Conservation (phyloP, 2,329 filamentous ascomycete species). For the Phaeophleospora eucalypticola region DNA sequence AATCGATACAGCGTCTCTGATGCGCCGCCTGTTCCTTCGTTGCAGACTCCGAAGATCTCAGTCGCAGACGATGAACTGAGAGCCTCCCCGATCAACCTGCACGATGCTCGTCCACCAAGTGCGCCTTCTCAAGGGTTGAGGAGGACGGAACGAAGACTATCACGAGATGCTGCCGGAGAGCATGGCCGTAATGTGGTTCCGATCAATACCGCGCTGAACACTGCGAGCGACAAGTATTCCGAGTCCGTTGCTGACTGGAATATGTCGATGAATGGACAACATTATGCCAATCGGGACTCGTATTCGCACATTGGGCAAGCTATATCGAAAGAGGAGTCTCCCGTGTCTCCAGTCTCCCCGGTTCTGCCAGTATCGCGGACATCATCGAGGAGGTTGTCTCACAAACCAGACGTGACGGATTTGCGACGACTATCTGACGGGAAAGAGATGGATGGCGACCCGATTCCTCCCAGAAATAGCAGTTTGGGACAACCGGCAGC, state of each 20-base stretch:
- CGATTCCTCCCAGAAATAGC: neutral
- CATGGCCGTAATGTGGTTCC: neutral
- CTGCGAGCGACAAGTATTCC: neutral
- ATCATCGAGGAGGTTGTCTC: neutral
- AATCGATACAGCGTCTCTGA: neutral
- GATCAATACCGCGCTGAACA: neutral
- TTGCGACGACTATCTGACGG: neutral
- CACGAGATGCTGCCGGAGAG: neutral
- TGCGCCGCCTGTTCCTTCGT: neutral
- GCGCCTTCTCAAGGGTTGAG: neutral
- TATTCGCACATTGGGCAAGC: no score
- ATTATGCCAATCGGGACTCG: neutral
- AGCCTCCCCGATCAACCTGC: neutral
- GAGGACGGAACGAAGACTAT: neutral
- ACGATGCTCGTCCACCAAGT: neutral
- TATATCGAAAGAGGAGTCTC: no score
- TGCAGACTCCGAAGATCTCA: neutral
- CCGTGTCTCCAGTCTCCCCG: neutral
- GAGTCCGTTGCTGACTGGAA: constrained; percentile 4
- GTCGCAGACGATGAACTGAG: neutral
- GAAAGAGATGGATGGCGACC: neutral
- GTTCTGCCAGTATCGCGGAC: no score
- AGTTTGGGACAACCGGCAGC: neutral
- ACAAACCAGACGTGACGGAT: constrained; percentile 6
- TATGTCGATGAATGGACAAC: neutral